phyloP scores from a whole-genome alignment of 108 stramenopile species.

The Seminavis robusta region DNA sequence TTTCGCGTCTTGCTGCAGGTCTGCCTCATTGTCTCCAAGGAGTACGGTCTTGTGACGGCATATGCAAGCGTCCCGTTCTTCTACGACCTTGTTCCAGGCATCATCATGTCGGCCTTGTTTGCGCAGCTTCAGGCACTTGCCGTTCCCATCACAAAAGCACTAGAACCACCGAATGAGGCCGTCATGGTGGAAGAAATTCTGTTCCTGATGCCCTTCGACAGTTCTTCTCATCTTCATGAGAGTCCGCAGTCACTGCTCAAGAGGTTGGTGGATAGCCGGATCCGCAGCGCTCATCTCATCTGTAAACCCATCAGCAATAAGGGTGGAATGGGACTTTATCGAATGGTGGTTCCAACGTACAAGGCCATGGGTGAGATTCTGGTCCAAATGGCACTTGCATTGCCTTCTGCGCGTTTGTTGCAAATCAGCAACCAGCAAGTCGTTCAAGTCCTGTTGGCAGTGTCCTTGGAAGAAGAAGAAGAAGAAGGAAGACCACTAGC shows the following conservation, averaged over 20 bases:
- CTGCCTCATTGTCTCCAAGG: not conserved
- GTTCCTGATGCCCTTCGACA: not conserved
- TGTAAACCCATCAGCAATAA: no score
- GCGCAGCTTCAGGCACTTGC: not conserved
- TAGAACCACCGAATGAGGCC: not conserved
- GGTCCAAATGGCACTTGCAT: not conserved
- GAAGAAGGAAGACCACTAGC: no score
- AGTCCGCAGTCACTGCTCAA: no score
- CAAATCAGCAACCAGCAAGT: slow-evolving; percentile 2
- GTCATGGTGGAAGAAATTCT: not conserved
- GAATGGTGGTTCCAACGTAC: not conserved
- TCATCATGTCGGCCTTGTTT: not conserved
- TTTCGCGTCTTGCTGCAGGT: not conserved
- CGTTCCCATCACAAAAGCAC: not conserved
- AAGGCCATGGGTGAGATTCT: slow-evolving; percentile 5
- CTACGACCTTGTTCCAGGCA: not conserved
- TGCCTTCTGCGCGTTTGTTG: not conserved
- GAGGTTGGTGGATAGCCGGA: no score
- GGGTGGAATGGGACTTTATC: no score
- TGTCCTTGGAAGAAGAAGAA: no score
- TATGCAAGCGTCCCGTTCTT: slow-evolving; percentile 2
- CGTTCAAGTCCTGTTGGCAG: not conserved
- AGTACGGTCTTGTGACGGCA: not conserved
- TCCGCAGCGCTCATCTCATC: no score
- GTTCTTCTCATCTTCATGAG: not conserved